These are phyloP conservation scores for Gaeumannomyces sp. DNA, from an alignment of 2,329 filamentous ascomycete genomes.

Conservation along the genomic window DNA sequence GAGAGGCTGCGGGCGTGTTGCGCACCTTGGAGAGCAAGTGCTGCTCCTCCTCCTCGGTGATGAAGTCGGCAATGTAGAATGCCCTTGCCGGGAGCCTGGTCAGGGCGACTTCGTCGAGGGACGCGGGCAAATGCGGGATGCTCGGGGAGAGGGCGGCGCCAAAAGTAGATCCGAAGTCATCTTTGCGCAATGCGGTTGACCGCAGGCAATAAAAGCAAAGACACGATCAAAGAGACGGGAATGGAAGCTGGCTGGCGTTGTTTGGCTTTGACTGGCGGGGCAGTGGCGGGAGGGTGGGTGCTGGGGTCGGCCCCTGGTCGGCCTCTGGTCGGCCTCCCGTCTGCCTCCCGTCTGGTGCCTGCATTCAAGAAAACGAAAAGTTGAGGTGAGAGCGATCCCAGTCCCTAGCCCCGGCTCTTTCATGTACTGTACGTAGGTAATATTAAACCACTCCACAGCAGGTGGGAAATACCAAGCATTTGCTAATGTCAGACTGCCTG, in stretches of 20 bases:
- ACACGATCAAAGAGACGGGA: background rate
- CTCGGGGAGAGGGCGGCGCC: background rate
- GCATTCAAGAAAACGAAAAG: background rate
- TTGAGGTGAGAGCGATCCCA: background rate
- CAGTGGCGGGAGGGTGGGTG: background rate
- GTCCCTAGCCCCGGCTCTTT: too few relatives aligned
- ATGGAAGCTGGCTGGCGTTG: background rate
- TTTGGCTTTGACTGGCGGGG: too few relatives aligned
- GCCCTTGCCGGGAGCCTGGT: constrained; percentile 54
- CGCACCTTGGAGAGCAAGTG: constrained; percentile 63
- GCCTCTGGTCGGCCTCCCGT: background rate
- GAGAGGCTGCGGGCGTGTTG: background rate
- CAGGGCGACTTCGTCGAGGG: constrained; percentile 48
- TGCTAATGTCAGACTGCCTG: background rate
- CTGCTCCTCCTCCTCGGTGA: constrained; percentile 67
- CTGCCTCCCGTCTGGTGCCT: background rate
- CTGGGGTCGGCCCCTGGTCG: background rate
- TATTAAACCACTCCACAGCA: background rate
- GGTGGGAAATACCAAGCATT: background rate
- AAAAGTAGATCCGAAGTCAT: background rate
- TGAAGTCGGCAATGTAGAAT: constrained; percentile 84
- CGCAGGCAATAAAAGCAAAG: background rate
- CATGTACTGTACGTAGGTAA: background rate
- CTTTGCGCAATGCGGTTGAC: background rate
- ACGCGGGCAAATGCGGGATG: constrained; percentile 32